phyloP scores from a whole-genome alignment of 2,329 filamentous ascomycete species.

The Colletotrichum tamarilloi region DNA sequence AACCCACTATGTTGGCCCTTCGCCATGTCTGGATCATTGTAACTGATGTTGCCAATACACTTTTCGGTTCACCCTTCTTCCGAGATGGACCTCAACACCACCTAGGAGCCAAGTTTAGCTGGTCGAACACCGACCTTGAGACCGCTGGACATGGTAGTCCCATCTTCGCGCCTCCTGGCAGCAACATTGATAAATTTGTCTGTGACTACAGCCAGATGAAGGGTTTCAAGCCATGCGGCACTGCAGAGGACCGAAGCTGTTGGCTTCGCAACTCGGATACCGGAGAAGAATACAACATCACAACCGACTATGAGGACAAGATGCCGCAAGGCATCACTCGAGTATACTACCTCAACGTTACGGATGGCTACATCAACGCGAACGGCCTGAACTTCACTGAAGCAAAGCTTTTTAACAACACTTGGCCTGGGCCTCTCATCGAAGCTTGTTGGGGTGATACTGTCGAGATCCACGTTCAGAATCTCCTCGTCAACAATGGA shows the following conservation, averaged over 20 bases:
- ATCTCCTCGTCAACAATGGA: constrained; percentile 62
- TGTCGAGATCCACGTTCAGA: constrained; percentile 68
- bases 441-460: constrained; percentile 45
- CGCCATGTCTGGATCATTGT: constrained; percentile 4
- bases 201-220: constrained; percentile 42
- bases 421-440: constrained; percentile 43
- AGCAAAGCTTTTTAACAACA: constrained; percentile 41
- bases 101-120: constrained; percentile 1
- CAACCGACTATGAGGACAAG: constrained; percentile 42
- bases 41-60: background rate
- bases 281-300: constrained; percentile 40
- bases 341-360: constrained; percentile 38
- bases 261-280: constrained; percentile 40
- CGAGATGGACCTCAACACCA: background rate
- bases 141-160: background rate
- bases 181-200: constrained; percentile 33
- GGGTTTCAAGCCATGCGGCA: constrained; percentile 40
- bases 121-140: background rate
- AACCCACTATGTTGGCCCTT: background rate
- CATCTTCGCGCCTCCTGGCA: background rate
- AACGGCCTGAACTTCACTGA: constrained; percentile 39
- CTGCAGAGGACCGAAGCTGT: constrained; percentile 39
- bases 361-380: constrained; percentile 35
- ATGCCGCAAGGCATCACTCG: constrained; percentile 38
- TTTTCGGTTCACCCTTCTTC: background rate